Evolutionary conservation across 495 filamentous ascomycete species (phyloP).

Genomic region (Penicillium egyptiacum): DNA sequence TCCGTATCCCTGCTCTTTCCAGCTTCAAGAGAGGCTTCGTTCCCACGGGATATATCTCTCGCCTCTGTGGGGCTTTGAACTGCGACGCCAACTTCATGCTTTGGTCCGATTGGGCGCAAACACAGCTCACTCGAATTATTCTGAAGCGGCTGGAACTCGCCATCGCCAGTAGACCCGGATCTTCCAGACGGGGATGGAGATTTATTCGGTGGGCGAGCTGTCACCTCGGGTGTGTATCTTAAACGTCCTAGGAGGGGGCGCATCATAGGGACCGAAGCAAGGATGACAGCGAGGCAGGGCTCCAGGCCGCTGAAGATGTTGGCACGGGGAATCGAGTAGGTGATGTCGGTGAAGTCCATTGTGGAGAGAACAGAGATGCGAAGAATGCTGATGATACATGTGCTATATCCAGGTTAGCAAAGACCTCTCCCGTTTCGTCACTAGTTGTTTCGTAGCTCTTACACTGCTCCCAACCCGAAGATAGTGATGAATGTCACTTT

Average conservation of each 20-base stretch:
- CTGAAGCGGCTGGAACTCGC: not conserved
- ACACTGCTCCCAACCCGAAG: not conserved
- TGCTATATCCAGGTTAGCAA: not conserved
- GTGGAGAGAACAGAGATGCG: not conserved
- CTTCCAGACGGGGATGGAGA: not conserved
- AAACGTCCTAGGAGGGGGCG: slow-evolving; percentile 19
- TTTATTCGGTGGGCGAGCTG: not conserved
- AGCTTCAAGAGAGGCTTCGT: no score
- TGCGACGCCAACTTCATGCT: not conserved
- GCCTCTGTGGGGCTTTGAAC: not conserved
- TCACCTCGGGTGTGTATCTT: not conserved
- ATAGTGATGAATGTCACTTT: not conserved
- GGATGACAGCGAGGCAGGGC: slow-evolving; percentile 24
- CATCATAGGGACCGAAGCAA: slow-evolving; percentile 26
- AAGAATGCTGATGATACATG: slow-evolving; percentile 2
- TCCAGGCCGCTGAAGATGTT: slow-evolving; percentile 26
- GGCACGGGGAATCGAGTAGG: slow-evolving; percentile 13
- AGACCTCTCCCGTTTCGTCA: not conserved
- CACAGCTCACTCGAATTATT: not conserved
- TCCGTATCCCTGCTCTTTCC: not conserved
- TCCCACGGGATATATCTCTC: not conserved
- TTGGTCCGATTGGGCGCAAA: not conserved
- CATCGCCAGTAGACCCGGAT: not conserved
- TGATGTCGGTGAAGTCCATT: not conserved
- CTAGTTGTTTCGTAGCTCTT: not conserved